Conservation (phyloP, 805 yeast species). For the Maudiozyma bulderi region DNA sequence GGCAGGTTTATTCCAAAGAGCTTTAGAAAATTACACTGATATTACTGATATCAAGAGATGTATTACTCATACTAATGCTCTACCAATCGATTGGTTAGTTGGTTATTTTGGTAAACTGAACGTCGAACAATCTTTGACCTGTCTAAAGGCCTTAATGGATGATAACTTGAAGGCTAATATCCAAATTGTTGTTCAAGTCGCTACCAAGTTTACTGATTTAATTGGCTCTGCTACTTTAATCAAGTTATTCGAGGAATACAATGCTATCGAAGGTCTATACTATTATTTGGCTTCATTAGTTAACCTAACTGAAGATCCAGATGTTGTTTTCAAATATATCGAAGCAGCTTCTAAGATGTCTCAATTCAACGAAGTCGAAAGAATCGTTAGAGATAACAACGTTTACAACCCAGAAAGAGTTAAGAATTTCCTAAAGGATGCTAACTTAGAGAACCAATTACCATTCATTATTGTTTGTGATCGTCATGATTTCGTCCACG, state of each 20-base stretch:
- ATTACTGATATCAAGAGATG: slow-evolving; percentile 93
- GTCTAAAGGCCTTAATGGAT: slow-evolving; percentile 78
- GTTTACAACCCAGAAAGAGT: slow-evolving; percentile 96
- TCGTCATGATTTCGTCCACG: slow-evolving; percentile 84
- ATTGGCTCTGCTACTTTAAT: slow-evolving; percentile 80
- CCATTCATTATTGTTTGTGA: slow-evolving; percentile 96
- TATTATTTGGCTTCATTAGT: slow-evolving; percentile 90
- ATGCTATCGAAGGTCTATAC: slow-evolving; percentile 87
- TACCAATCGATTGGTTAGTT: slow-evolving; percentile 92
- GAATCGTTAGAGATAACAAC: slow-evolving; percentile 88
- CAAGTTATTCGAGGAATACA: slow-evolving; percentile 87
- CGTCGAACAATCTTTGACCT: slow-evolving; percentile 84
- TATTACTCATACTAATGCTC: slow-evolving; percentile 71
- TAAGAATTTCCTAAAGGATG: slow-evolving; percentile 92
- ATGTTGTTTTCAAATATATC: slow-evolving; percentile 91
- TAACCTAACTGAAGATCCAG: slow-evolving; percentile 85
- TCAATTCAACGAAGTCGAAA: slow-evolving; percentile 88
- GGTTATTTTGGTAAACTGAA: slow-evolving; percentile 86
- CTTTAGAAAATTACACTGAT: slow-evolving; percentile 91
- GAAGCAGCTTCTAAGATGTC: slow-evolving; percentile 88
- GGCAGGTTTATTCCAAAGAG: slow-evolving; percentile 93
- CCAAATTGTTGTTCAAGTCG: slow-evolving; percentile 91
- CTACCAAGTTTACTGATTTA: slow-evolving; percentile 90
- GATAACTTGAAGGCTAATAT: slow-evolving; percentile 74
- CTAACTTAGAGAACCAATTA: slow-evolving; percentile 85